Evolutionary conservation across 2,329 filamentous ascomycete species (phyloP).

Genomic region (Arthrobotrys musiformis): DNA sequence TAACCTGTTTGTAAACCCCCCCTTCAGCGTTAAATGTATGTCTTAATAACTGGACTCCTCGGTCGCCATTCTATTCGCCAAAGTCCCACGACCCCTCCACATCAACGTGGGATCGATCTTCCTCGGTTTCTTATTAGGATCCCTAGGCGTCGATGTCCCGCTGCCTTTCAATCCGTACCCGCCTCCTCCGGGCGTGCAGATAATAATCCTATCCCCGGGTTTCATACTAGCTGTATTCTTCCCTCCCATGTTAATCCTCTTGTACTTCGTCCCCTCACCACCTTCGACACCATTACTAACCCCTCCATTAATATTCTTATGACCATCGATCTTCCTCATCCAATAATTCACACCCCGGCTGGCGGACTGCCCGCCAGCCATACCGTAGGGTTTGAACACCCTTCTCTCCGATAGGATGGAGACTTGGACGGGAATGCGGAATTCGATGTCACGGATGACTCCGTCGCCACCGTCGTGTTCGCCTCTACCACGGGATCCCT

Average conservation of each 20-base stretch:
- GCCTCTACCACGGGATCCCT: slow-evolving; percentile 73
- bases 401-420: slow-evolving; percentile 81
- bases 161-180: slow-evolving; percentile 65
- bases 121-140: slow-evolving; percentile 68
- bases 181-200: slow-evolving; percentile 81
- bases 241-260: slow-evolving; percentile 77
- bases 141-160: slow-evolving; percentile 65
- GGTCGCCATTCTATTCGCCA: slow-evolving; percentile 65
- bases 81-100: slow-evolving; percentile 70
- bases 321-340: slow-evolving; percentile 75
- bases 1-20: too few relatives aligned
- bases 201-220: slow-evolving; percentile 79
- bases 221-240: slow-evolving; percentile 84
- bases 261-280: slow-evolving; percentile 67
- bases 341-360: slow-evolving; percentile 85
- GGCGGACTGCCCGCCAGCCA: slow-evolving; percentile 83
- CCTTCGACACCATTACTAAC: slow-evolving; percentile 55
- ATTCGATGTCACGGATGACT: slow-evolving; percentile 82
- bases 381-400: slow-evolving; percentile 81
- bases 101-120: slow-evolving; percentile 70
- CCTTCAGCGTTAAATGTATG: too few relatives aligned
- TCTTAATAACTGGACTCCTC: slow-evolving; percentile 65
- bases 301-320: background rate
- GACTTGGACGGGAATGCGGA: slow-evolving; percentile 79
- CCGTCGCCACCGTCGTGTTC: slow-evolving; percentile 79